Evolutionary conservation across 2,329 filamentous ascomycete species (phyloP).

Genomic region (Cryphonectria carpinicola): DNA sequence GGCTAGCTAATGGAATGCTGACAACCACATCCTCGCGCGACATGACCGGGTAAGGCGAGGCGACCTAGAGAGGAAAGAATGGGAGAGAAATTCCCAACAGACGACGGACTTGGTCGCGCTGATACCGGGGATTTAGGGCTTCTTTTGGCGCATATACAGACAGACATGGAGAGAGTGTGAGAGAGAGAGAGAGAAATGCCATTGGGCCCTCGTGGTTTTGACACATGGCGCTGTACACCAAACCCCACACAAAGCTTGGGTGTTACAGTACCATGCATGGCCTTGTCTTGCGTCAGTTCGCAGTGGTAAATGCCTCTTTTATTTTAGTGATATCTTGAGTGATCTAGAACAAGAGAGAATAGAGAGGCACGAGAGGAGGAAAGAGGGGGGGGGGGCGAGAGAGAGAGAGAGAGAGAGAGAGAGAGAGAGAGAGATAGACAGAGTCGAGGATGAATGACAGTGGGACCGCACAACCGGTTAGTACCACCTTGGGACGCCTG

Average conservation of each 20-base stretch:
- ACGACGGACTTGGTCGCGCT: background rate
- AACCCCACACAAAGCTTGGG: background rate
- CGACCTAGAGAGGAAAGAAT: background rate
- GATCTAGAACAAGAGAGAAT: background rate
- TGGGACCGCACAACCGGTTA: background rate
- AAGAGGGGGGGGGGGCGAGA: too few species aligned
- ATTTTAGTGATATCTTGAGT: background rate
- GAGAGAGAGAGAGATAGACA: background rate
- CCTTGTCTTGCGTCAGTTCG: background rate
- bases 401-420: background rate
- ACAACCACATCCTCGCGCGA: background rate
- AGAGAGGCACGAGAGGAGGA: too few species aligned
- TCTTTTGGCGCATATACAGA: too few species aligned
- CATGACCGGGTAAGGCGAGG: background rate
- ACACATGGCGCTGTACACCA: background rate
- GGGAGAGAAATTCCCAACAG: too few species aligned
- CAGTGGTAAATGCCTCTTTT: background rate
- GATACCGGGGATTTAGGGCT: background rate
- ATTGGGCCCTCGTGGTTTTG: background rate
- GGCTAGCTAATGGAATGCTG: background rate
- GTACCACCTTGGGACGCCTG: conserved; percentile 21
- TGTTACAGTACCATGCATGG: background rate
- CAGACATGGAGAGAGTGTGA: too few species aligned
- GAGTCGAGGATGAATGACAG: background rate
- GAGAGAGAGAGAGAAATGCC: background rate